Evolutionary conservation across 2,329 filamentous ascomycete species (phyloP), one percentile per base, ranked within the genome.

Genomic region (Pleomassaria siparia): DNA sequence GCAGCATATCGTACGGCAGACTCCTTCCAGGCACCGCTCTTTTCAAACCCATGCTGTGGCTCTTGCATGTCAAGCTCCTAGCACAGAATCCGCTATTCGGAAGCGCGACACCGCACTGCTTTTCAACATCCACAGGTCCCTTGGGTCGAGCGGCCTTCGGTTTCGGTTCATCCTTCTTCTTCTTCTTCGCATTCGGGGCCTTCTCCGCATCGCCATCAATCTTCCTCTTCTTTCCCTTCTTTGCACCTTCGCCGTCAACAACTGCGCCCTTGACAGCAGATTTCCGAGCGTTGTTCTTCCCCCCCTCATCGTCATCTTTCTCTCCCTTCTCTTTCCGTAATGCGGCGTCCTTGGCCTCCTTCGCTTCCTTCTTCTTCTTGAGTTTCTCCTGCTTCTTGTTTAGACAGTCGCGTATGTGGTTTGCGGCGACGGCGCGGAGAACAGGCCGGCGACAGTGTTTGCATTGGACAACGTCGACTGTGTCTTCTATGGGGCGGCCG

Each of bases 361-460:
- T 86, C 37, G 83, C 81, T 66, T 88, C 85, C 63, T 85, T 83
- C 64, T 79, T 77, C 57, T 80, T 82, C 64, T 81, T 74, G 41
- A 76, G 72, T 60, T 79, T 85, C 62, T 84, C 81, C 55, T 82
- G 90, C 74, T 95, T 96, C 46, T 91, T 83, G 58, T 86, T 87
- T 47, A 96, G 75, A 62, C 92, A 99, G 37, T 86, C 83, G 29
- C 86, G 85, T 50, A 96, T 89, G 64, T 99, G 92, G 15, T 83
- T 82, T 49, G 86, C 86, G 2, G 89, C 87, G 0, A 84, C 85
- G 25, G 83, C 83, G 60, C 86, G 88, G 12, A 94, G 77, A 11
- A 96, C 82, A 43, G 88, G 88, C 62, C 95, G 91, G 73, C 94
- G 96, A 75, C 92, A 99, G 69, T 95, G 90, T 69, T 94, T 96